A percentile compares a stretch with the other conserved stretches of the same genome.
Conservation (phyloP, 2,329 filamentous ascomycete species). For the Diaporthe helianthi region DNA sequence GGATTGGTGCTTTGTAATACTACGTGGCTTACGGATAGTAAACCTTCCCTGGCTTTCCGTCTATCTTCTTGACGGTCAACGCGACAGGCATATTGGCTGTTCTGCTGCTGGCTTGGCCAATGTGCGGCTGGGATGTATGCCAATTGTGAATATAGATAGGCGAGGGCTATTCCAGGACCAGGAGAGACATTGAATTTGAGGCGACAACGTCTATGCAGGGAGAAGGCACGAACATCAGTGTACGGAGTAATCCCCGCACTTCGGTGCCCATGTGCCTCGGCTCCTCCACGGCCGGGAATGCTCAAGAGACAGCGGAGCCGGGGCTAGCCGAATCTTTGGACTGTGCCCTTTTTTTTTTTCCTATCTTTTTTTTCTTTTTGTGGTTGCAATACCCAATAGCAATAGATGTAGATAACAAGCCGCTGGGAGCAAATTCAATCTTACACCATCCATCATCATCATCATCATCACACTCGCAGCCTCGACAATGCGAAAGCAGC, state of each 20-base stretch:
- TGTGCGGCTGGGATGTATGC: neutral
- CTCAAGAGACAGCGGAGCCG: neutral
- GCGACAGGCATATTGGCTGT: conserved; percentile 56
- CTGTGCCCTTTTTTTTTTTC: too few species aligned
- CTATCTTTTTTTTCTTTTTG: too few species aligned
- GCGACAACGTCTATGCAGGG: neutral
- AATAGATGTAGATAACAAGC: neutral
- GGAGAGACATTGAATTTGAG: neutral
- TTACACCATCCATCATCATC: neutral
- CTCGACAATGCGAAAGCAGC: conserved; percentile 22
- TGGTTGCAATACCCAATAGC: too few species aligned
- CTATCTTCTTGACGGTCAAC: conserved; percentile 71
- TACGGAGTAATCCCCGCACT: conserved; percentile 23
- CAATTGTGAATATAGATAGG: too few species aligned
- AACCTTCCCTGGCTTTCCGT: conserved; percentile 86
- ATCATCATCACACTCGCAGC: neutral
- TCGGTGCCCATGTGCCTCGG: conserved; percentile 20
- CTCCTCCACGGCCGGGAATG: neutral
- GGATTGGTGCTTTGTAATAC: neutral
- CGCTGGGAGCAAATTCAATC: neutral
- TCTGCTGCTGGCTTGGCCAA: neutral
- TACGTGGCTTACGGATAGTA: conserved; percentile 72
- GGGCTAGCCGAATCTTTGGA: neutral
- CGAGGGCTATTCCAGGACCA: neutral
- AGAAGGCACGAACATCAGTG: neutral